Percentiles rank a stretch among this genome's conserved stretches.
phyloP scores from a whole-genome alignment of 139 green algal genomes.

The Eudorina sp. region DNA sequence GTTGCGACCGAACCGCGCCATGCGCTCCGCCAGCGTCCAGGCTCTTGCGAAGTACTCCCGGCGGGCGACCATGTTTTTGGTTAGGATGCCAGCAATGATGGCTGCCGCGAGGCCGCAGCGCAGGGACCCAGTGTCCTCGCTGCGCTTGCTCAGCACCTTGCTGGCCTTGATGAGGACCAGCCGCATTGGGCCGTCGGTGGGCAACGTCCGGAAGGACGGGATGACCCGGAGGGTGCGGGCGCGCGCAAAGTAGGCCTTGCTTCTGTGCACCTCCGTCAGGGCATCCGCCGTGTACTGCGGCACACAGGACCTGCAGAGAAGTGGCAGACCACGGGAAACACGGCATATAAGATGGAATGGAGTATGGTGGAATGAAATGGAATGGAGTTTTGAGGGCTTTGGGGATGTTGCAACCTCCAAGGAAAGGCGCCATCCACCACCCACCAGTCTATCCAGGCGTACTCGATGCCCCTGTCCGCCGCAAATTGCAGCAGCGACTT shows the following conservation, averaged over 20 bases:
- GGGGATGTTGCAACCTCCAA: too few species aligned
- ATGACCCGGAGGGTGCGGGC: neutral
- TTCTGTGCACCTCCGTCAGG: slow-evolving; percentile 32
- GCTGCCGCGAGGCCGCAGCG: neutral
- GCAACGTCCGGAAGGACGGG: slow-evolving; percentile 25
- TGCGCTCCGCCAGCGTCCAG: slow-evolving; percentile 45
- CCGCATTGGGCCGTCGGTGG: neutral
- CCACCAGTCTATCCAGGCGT: too few species aligned
- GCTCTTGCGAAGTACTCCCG: slow-evolving; percentile 39
- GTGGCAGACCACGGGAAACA: too few species aligned
- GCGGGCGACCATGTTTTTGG: slow-evolving; percentile 1
- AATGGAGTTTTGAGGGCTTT: too few species aligned
- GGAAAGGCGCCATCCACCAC: too few species aligned
- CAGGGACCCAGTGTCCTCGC: neutral
- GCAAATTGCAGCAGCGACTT: too few species aligned
- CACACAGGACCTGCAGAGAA: slow-evolving; percentile 33
- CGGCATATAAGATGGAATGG: too few species aligned
- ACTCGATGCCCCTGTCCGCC: too few species aligned
- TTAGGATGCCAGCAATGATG: neutral
- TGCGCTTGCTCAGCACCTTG: neutral
- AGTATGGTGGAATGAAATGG: too few species aligned
- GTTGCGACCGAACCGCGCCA: slow-evolving; percentile 14
- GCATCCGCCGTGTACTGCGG: slow-evolving; percentile 15
- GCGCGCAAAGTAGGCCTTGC: slow-evolving; percentile 3
- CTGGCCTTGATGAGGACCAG: neutral